phyloP scores from a whole-genome alignment of 306 rosid genomes.

The Oemleria cerasiformis region DNA sequence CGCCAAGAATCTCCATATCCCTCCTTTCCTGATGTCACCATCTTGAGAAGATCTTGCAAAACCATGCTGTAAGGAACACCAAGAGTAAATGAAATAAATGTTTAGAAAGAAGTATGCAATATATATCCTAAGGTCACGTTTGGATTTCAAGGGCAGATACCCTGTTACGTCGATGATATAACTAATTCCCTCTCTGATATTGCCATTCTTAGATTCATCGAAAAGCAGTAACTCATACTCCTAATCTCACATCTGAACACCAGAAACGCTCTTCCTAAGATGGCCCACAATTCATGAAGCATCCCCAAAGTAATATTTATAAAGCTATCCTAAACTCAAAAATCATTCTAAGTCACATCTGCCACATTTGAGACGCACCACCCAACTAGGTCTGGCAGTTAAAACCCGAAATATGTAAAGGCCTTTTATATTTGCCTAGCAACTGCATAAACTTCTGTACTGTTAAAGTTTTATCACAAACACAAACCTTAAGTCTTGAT shows the following conservation, averaged over 20 bases:
- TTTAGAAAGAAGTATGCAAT: constrained; percentile 20
- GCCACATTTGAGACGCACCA: constrained; percentile 2
- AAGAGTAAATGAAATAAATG: constrained; percentile 29
- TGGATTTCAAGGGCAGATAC: not conserved
- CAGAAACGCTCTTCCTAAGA: not conserved
- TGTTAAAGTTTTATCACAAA: not conserved
- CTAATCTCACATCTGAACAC: not conserved
- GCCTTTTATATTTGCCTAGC: not conserved
- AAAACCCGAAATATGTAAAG: not conserved
- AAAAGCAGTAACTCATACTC: not conserved
- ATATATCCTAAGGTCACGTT: not conserved
- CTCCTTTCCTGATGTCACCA: constrained; percentile 47
- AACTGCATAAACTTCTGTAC: not conserved
- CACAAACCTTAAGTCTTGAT: not conserved
- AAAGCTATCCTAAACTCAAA: not conserved
- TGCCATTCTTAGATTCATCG: not conserved
- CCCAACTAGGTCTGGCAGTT: not conserved
- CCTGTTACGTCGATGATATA: not conserved
- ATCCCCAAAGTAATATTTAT: not conserved
- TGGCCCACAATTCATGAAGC: not conserved
- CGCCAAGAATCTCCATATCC: constrained; percentile 63
- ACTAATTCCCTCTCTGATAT: not conserved
- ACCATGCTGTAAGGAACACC: constrained; percentile 59
- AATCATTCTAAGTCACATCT: not conserved
- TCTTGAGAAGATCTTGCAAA: constrained; percentile 82